A percentile compares a stretch with the other conserved stretches of the same genome.
Evolutionary conservation across 441 rosid genomes (phyloP).

Genomic region (Dalechampia spathulata): DNA sequence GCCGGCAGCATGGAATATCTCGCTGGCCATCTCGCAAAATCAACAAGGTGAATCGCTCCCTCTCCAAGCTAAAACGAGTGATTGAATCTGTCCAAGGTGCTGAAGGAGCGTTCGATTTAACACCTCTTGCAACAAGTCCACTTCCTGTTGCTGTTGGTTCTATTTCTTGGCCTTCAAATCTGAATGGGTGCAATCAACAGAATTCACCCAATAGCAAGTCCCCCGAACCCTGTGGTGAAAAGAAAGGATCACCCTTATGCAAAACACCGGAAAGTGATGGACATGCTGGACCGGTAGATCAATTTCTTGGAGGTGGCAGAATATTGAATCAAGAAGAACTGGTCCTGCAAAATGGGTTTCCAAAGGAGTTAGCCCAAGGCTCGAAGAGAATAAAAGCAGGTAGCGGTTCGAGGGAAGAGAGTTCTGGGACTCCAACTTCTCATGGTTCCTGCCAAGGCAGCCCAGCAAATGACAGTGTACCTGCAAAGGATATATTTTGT

Average conservation of each 20-base stretch:
- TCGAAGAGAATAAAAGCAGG: slow-evolving; percentile 33
- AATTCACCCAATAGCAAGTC: slow-evolving; percentile 41
- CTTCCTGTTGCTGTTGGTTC: slow-evolving; percentile 56
- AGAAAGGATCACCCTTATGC: slow-evolving; percentile 23
- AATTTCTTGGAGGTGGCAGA: too few species aligned
- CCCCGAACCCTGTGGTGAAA: slow-evolving; percentile 27
- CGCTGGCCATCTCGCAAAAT: slow-evolving; percentile 98
- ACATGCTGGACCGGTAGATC: too few species aligned
- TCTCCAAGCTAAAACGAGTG: slow-evolving; percentile 69
- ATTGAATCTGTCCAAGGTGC: slow-evolving; percentile 87
- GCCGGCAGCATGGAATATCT: slow-evolving; percentile 92
- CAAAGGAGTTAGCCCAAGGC: slow-evolving; percentile 27
- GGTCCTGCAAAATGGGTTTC: too few species aligned
- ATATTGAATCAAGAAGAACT: too few species aligned
- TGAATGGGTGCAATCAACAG: slow-evolving; percentile 40
- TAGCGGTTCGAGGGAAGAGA: slow-evolving; percentile 51
- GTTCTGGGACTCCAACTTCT: slow-evolving; percentile 65
- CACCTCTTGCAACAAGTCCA: slow-evolving; percentile 42
- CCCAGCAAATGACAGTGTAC: slow-evolving; percentile 33
- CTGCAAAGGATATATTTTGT: slow-evolving; percentile 28
- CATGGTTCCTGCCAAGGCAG: slow-evolving; percentile 79
- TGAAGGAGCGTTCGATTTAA: slow-evolving; percentile 54
- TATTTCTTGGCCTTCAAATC: slow-evolving; percentile 60
- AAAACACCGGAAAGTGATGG: too few species aligned
- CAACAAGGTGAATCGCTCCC: slow-evolving; percentile 86